phyloP scores from a whole-genome alignment of 2,329 filamentous ascomycete genomes.

The Nigrograna mackinnonii region DNA sequence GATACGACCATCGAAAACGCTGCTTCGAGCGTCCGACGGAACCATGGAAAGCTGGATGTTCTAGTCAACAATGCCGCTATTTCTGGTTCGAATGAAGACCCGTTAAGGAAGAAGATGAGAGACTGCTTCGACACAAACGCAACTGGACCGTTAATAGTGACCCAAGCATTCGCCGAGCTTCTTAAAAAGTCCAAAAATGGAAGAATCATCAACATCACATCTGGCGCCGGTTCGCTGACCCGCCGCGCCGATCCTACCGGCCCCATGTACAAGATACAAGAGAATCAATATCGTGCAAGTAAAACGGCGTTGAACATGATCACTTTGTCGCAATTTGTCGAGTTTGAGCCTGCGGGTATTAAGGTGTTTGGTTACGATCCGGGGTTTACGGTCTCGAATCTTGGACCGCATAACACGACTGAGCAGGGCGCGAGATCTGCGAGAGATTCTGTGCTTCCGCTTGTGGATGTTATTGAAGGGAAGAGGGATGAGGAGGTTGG shows the following conservation, averaged over 20 bases:
- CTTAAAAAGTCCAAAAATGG: slow-evolving; percentile 15
- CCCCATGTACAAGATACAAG: slow-evolving; percentile 17
- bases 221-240: slow-evolving; percentile 32
- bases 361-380: slow-evolving; percentile 41
- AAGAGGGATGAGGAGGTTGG: slow-evolving; percentile 27
- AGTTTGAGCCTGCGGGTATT: slow-evolving; percentile 27
- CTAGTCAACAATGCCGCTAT: slow-evolving; percentile 45
- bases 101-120: slow-evolving; percentile 18
- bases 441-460: slow-evolving; percentile 28
- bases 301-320: slow-evolving; percentile 45
- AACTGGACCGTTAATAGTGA: slow-evolving; percentile 15
- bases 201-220: slow-evolving; percentile 36
- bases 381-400: slow-evolving; percentile 34
- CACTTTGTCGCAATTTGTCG: slow-evolving; percentile 28
- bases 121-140: slow-evolving; percentile 25
- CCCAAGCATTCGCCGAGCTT: slow-evolving; percentile 13
- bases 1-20: slow-evolving; percentile 45
- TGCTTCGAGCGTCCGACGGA: slow-evolving; percentile 22
- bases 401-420: slow-evolving; percentile 27
- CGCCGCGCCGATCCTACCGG: slow-evolving; percentile 21
- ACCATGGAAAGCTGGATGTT: slow-evolving; percentile 35
- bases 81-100: slow-evolving; percentile 4
- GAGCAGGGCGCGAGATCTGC: slow-evolving; percentile 38
- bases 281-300: slow-evolving; percentile 30
- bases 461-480: slow-evolving; percentile 39